A percentile compares a stretch with the other conserved stretches of the same genome.
These are phyloP conservation scores for Scheffersomyces insectosa DNA, from an alignment of 1,139 yeast genomes.

Conservation along the genomic window DNA sequence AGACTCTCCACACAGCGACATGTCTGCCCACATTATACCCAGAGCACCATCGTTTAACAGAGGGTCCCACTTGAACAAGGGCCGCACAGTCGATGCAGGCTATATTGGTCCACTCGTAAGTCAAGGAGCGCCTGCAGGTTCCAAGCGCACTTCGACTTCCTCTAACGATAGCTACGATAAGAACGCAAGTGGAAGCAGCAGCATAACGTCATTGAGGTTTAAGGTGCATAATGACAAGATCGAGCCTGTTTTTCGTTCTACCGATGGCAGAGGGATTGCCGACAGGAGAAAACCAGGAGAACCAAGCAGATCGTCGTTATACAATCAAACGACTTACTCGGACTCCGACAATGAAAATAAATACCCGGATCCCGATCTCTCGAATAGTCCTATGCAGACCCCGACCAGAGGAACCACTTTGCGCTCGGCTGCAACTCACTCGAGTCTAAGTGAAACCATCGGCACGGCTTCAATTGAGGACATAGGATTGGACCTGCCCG, in stretches of 20 bases:
- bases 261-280: constrained; percentile 7
- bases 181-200: constrained; percentile 5
- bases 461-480: neutral
- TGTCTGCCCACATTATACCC: neutral
- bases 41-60: neutral
- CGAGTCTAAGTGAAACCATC: neutral
- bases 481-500: too few relatives aligned
- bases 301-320: constrained; percentile 15
- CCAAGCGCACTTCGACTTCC: neutral
- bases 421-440: constrained; percentile 1
- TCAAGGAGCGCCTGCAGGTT: neutral
- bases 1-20: neutral
- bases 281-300: constrained; percentile 17
- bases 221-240: constrained; percentile 12
- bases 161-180: neutral
- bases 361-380: constrained; percentile 23
- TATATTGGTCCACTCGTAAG: neutral
- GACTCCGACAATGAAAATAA: constrained; percentile 13
- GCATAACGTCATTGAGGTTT: constrained; percentile 14
- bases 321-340: constrained; percentile 12
- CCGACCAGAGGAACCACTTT: constrained; percentile 2
- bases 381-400: constrained; percentile 15
- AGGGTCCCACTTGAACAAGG: neutral
- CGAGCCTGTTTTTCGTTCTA: constrained; percentile 8
- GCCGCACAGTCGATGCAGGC: neutral